These are phyloP conservation scores for Simplicillium aogashimaense DNA, from an alignment of 2,329 filamentous ascomycete species.

Conservation along the genomic window DNA sequence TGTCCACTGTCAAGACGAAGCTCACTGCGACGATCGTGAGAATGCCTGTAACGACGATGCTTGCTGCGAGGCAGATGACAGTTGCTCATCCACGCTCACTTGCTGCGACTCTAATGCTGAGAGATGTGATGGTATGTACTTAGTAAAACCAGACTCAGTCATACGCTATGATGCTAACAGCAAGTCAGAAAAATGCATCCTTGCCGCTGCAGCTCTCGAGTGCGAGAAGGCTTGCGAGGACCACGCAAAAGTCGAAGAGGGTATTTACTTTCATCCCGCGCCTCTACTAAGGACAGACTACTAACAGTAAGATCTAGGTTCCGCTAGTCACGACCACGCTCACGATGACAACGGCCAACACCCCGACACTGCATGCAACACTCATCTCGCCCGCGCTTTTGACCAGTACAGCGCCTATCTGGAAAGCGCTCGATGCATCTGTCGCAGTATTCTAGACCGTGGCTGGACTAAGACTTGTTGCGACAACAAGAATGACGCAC, in stretches of 20 bases:
- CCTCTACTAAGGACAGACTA: neutral
- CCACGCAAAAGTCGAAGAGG: conserved; percentile 7
- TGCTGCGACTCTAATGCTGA: conserved; percentile 18
- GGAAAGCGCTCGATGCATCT: conserved; percentile 26
- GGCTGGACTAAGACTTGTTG: conserved; percentile 18
- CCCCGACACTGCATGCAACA: conserved; percentile 16
- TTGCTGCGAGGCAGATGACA: conserved; percentile 11
- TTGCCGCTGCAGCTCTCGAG: conserved; percentile 17
- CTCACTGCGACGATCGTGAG: conserved; percentile 3
- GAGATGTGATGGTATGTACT: conserved; percentile 13
- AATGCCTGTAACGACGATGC: conserved; percentile 8
- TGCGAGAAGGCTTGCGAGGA: conserved; percentile 18
- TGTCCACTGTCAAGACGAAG: conserved; percentile 3
- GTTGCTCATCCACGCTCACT: conserved; percentile 9
- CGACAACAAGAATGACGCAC: conserved; percentile 5
- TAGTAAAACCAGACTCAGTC: neutral
- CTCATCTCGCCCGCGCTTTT: conserved; percentile 21
- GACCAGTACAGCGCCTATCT: conserved; percentile 23
- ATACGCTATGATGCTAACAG: neutral
- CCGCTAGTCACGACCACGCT: conserved; percentile 12
- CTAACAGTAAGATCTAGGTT: conserved; percentile 2
- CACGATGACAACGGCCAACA: conserved; percentile 17
- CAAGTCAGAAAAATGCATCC: conserved; percentile 19
- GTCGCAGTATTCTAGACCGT: conserved; percentile 20
- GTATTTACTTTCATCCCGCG: conserved; percentile 9